Evolutionary conservation across 2,329 filamentous ascomycete genomes (phyloP), one percentile per base, ranked within the genome.

Genomic region (Penicillium sp.): DNA sequence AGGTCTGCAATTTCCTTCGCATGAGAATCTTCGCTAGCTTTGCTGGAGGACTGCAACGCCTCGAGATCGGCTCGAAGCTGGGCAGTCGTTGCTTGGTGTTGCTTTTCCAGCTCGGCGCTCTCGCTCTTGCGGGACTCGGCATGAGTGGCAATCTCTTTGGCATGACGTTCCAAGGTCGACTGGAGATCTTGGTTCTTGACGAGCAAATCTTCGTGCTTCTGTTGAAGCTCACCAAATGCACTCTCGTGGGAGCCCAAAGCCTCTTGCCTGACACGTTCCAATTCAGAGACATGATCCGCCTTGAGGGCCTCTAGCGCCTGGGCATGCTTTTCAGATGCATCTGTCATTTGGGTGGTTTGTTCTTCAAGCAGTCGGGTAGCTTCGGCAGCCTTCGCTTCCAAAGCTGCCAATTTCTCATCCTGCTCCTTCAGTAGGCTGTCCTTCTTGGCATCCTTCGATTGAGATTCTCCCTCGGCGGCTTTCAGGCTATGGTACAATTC

Each of bases 381-480:
- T 10, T 59, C 54, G 4, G 55, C 52, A 8, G 59, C 58, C 44
- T 63, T 59, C 12, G 63, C 59, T 31, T 57, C 56, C 13, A 64
- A 45, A 28, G 57, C 55, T 38, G 59, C 59, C 27, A 64, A 37
- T 18, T 57, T 52, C 5, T 22, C 18, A 22, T 22, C 18, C 9
- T 22, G 18, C 18, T 22, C 18, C 18, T 22, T 22, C 18, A 22
- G 9, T 22, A 5, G 18, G 23, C 42, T 54, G 6, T 62, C 58
- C 32, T 65, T 53, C 30, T 64, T 52, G 12, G 52, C 54, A 20
- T 65, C 60, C 43, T 62, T 67, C n/a, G 54, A 50, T 44, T 65
- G 60, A 11, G 50, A 48, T 44, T 65, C 57, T n/a, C 52, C 50
- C 39, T 68, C 63, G 6, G 65, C 51, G 4, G 59, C 50, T 32